These are phyloP conservation scores for Cordyceps cateniannulata DNA, from an alignment of 2,329 filamentous ascomycete species.

Conservation along the genomic window DNA sequence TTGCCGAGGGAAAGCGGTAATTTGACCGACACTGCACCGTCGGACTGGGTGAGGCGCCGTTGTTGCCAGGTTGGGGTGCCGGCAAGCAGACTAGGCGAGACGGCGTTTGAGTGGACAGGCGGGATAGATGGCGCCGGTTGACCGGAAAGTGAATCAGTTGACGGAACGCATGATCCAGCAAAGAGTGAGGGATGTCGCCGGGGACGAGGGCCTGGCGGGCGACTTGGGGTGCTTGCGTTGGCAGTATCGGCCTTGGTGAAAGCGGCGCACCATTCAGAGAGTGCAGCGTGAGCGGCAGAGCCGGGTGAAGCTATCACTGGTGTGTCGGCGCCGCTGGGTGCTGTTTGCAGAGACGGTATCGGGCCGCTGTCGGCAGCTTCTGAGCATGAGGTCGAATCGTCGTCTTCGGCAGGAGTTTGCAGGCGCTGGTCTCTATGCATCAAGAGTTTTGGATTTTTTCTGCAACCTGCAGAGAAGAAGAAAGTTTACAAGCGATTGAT, in stretches of 20 bases:
- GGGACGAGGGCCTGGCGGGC: neutral
- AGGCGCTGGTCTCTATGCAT: neutral
- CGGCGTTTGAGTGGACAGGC: neutral
- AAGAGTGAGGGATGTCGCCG: neutral
- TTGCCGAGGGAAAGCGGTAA: conserved; percentile 16
- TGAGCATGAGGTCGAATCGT: neutral
- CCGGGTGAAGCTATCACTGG: conserved; percentile 3
- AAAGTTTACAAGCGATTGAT: neutral
- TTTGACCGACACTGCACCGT: neutral
- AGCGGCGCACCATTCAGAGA: neutral
- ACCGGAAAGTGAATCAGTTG: conserved; percentile 2
- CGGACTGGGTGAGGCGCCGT: neutral
- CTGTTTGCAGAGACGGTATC: neutral
- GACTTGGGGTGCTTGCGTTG: neutral
- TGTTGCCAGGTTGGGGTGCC: neutral
- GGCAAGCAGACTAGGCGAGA: neutral
- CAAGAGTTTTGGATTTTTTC: neutral
- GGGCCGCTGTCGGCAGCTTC: neutral
- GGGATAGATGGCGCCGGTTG: neutral
- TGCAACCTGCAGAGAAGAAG: neutral
- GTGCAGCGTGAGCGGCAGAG: neutral
- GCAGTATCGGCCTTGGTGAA: neutral
- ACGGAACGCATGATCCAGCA: conserved; percentile 2
- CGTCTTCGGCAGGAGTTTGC: neutral
- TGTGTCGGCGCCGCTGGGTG: neutral